These are phyloP conservation scores for Cyathus striatus DNA, from an alignment of 768 basidiomycete species.

Conservation along the genomic window DNA sequence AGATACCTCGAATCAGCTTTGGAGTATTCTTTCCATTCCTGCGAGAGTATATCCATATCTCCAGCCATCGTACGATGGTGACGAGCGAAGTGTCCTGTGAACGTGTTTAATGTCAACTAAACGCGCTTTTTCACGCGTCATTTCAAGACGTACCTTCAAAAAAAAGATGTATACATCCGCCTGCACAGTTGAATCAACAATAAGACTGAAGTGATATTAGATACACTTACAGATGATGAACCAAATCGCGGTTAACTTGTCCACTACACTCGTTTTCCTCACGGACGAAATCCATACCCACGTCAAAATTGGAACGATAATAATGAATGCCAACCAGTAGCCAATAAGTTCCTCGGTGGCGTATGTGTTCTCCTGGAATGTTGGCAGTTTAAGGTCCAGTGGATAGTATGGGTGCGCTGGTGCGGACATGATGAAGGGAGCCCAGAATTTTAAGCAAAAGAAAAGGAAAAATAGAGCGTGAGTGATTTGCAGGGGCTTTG, in stretches of 20 bases:
- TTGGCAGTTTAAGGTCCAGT: background rate
- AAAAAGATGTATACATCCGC: conserved; percentile 8
- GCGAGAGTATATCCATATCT: conserved; percentile 5
- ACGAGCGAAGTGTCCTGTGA: conserved; percentile 6
- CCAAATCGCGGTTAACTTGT: conserved; percentile 6
- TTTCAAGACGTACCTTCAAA: conserved; percentile 5
- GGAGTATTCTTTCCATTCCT: conserved; percentile 10
- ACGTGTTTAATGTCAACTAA: background rate
- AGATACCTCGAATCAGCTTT: conserved; percentile 10
- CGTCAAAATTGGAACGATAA: background rate
- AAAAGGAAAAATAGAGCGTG: no score
- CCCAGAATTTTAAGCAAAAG: no score
- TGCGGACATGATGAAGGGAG: no score
- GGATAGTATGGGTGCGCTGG: conserved; percentile 7
- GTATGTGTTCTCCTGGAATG: conserved; percentile 6
- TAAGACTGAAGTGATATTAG: background rate
- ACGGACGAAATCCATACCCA: conserved; percentile 4
- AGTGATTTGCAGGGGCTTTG: no score
- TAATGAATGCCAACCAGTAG: conserved; percentile 3
- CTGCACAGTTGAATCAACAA: background rate
- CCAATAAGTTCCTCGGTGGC: conserved; percentile 5
- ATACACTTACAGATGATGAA: conserved; percentile 4
- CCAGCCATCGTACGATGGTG: conserved; percentile 6
- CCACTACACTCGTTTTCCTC: conserved; percentile 1
- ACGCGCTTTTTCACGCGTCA: background rate